Evolutionary conservation across 768 basidiomycete genomes (phyloP).

Genomic region (Lentinula detonsa): DNA sequence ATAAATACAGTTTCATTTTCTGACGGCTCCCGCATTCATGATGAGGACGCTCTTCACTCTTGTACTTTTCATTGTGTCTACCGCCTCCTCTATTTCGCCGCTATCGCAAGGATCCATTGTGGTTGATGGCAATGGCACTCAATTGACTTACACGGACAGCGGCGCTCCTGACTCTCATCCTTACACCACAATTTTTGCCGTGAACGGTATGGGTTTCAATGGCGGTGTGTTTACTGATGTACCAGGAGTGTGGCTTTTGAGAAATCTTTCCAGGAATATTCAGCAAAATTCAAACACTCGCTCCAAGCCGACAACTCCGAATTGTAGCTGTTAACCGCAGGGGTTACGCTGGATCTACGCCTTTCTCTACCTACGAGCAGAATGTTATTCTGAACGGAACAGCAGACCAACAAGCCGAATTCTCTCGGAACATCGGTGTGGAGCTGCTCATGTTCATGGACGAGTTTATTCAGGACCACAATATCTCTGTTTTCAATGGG

Average conservation of each 20-base stretch:
- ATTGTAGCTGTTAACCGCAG: conserved; percentile 25
- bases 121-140: neutral
- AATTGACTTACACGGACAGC: neutral
- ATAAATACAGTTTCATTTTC: neutral
- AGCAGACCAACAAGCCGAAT: conserved; percentile 11
- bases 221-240: neutral
- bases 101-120: neutral
- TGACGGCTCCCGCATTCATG: neutral
- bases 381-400: conserved; percentile 9
- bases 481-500: neutral
- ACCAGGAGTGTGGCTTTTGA: neutral
- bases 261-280: neutral
- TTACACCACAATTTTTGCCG: neutral
- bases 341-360: conserved; percentile 25
- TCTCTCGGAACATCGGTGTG: conserved; percentile 19
- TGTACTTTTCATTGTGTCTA: neutral
- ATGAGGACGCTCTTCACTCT: neutral
- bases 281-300: neutral
- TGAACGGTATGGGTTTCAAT: neutral
- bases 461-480: conserved; percentile 15
- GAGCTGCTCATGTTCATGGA: conserved; percentile 22
- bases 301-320: conserved; percentile 8
- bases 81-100: neutral
- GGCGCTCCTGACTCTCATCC: neutral
- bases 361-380: conserved; percentile 19